Conservation (phyloP, 2,329 filamentous ascomycete species). For the Emmonsiellopsis sp. region DNA sequence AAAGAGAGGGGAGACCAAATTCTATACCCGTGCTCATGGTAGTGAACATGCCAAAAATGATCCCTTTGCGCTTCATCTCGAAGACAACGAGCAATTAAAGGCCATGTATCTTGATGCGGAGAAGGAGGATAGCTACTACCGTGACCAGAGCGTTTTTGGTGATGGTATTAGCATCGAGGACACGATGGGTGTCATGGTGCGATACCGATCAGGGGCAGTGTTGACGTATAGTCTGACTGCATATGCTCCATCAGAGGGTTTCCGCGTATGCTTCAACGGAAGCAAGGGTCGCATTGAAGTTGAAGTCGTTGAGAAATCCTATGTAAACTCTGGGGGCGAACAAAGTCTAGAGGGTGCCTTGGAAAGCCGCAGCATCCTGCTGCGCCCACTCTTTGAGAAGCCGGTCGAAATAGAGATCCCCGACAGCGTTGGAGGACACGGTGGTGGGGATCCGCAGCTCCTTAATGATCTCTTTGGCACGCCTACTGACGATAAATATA, state of each 20-base stretch:
- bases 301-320: conserved; percentile 54
- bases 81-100: conserved; percentile 45
- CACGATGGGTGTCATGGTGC: conserved; percentile 53
- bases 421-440: conserved; percentile 47
- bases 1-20: conserved; percentile 41
- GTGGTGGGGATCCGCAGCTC: conserved; percentile 51
- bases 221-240: conserved; percentile 53
- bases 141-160: conserved; percentile 54
- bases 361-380: conserved; percentile 40
- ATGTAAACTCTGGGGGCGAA: conserved; percentile 53
- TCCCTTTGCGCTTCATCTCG: conserved; percentile 51
- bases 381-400: conserved; percentile 49
- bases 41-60: conserved; percentile 45
- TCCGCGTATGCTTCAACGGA: conserved; percentile 47
- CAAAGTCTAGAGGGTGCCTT: conserved; percentile 47
- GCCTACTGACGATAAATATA: conserved; percentile 43
- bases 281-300: conserved; percentile 51
- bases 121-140: conserved; percentile 53
- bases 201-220: conserved; percentile 48
- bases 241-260: conserved; percentile 56
- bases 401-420: conserved; percentile 47
- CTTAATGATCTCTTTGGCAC: conserved; percentile 51
- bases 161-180: conserved; percentile 59
- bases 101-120: conserved; percentile 54
- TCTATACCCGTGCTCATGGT: conserved; percentile 44